Conservation (phyloP, 768 basidiomycete genomes). For the Crepidotus variabilis region DNA sequence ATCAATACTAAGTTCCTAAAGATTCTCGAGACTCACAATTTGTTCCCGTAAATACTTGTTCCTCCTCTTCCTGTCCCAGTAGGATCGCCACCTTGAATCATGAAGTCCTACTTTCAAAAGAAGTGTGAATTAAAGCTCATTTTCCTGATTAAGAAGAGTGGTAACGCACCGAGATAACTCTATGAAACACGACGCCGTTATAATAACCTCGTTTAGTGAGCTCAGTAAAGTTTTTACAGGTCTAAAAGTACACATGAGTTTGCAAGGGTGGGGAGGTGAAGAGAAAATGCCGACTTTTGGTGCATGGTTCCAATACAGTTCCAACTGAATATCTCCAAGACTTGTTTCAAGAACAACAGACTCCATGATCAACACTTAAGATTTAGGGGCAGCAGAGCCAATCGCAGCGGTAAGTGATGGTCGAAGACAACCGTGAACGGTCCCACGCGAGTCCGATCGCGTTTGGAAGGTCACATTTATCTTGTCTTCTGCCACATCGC, state of each 20-base stretch:
- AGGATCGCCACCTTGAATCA: conserved; percentile 96
- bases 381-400: neutral
- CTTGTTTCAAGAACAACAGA: conserved; percentile 79
- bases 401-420: too few relatives aligned
- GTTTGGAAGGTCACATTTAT: neutral
- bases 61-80: conserved; percentile 94
- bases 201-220: conserved; percentile 92
- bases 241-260: conserved; percentile 42
- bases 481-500: neutral
- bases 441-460: neutral
- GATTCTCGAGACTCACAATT: conserved; percentile 54
- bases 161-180: conserved; percentile 73
- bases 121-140: neutral
- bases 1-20: neutral
- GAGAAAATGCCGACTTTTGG: conserved; percentile 42
- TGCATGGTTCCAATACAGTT: conserved; percentile 92
- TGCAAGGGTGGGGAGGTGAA: conserved; percentile 8
- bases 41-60: conserved; percentile 84
- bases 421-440: neutral
- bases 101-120: conserved; percentile 68
- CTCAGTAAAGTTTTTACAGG: conserved; percentile 93
- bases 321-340: conserved; percentile 82
- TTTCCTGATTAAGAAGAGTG: neutral
- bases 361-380: conserved; percentile 24
- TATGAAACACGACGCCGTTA: conserved; percentile 86